Conservation (phyloP, 306 rosid species). For the Vigna reflexopilosa region DNA sequence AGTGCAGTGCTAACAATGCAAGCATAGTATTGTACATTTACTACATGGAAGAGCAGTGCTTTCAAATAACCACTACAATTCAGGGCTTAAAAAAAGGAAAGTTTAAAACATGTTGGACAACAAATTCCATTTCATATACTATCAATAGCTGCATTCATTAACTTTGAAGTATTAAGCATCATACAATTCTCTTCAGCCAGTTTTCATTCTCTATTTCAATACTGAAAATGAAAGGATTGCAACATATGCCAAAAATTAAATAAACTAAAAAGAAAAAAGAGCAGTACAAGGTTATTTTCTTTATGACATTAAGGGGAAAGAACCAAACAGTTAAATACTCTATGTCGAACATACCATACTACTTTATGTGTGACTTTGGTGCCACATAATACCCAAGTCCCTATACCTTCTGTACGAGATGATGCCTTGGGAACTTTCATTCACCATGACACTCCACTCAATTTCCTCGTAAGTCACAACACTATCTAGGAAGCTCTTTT, state of each 20-base stretch:
- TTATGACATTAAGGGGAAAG: background rate
- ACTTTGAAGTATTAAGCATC: background rate
- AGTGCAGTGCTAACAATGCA: background rate
- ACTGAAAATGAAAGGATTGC: slow-evolving; percentile 13
- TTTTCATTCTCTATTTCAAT: background rate
- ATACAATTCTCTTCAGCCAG: background rate
- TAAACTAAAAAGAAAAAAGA: background rate
- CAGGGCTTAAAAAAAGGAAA: slow-evolving; percentile 5
- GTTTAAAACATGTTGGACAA: background rate
- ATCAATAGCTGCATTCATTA: slow-evolving; percentile 27
- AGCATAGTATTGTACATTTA: slow-evolving; percentile 8
- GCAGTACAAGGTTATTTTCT: background rate
- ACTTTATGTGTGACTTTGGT: too few species aligned
- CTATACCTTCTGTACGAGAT: too few species aligned
- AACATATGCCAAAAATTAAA: background rate
- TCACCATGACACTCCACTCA: too few species aligned
- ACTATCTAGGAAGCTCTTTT: too few species aligned
- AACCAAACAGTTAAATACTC: too few species aligned
- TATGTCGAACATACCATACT: too few species aligned
- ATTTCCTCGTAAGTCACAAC: too few species aligned
- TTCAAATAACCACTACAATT: slow-evolving; percentile 19
- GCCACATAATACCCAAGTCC: too few species aligned
- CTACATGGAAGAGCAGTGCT: slow-evolving; percentile 19
- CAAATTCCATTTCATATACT: background rate
- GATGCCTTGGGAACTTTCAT: too few species aligned